A percentile compares a stretch with the other conserved stretches of the same genome.
phyloP scores from a whole-genome alignment of 2,329 filamentous ascomycete genomes.

The Neonectria ditissima region DNA sequence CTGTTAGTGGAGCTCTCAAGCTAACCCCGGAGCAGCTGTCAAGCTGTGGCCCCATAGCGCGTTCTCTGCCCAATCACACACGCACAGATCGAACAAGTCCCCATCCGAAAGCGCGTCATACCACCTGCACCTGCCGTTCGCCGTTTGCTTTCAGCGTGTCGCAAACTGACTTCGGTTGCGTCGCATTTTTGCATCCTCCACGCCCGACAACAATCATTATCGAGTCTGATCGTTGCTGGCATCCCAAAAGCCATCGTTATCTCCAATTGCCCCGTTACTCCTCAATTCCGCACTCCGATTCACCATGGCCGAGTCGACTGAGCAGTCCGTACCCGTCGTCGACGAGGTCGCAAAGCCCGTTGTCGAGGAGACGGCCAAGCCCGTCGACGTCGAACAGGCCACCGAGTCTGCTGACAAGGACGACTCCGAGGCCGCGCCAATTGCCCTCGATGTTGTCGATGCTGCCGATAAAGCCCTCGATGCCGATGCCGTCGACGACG shows the following conservation, averaged over 20 bases:
- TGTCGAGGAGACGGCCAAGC: conserved; percentile 30
- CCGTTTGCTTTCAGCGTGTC: conserved; percentile 35
- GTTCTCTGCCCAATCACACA: conserved; percentile 34
- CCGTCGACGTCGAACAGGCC: conserved; percentile 24
- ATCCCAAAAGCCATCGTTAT: neutral
- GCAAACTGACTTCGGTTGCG: conserved; percentile 35
- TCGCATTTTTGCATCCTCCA: conserved; percentile 15
- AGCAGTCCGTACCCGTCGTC: conserved; percentile 42
- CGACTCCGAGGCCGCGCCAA: conserved; percentile 31
- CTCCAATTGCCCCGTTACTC: conserved; percentile 10
- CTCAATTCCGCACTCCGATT: conserved; percentile 3
- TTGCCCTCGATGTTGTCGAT: conserved; percentile 29
- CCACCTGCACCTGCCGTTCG: conserved; percentile 21
- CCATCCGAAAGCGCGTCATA: conserved; percentile 36
- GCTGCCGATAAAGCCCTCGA: conserved; percentile 34
- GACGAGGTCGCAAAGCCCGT: conserved; percentile 33
- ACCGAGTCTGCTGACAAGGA: conserved; percentile 33
- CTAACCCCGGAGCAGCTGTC: conserved; percentile 1
- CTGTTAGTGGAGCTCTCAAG: neutral
- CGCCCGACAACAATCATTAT: conserved; percentile 5
- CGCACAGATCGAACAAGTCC: conserved; percentile 14
- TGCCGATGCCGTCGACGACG: conserved; percentile 49
- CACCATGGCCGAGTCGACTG: conserved; percentile 47
- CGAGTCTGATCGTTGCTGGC: neutral
- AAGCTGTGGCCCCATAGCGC: conserved; percentile 9